phyloP scores from a whole-genome alignment of 2,329 filamentous ascomycete species.

The Fusarium nurragi region DNA sequence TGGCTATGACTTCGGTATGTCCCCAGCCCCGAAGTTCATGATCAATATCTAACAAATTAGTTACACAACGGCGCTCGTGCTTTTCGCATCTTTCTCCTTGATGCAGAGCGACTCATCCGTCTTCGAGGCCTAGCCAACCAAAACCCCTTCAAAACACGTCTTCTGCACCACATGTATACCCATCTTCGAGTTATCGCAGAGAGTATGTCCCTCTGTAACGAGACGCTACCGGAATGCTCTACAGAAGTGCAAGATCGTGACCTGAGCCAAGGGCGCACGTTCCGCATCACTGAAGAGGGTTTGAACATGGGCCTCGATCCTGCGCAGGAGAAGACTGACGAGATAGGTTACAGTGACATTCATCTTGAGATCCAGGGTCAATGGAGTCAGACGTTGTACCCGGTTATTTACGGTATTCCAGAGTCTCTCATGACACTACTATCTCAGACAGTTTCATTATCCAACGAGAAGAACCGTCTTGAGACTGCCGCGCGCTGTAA shows the following conservation, averaged over 20 bases:
- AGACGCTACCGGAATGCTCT: background rate
- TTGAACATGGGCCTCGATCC: constrained; percentile 45
- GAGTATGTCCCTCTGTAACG: constrained; percentile 45
- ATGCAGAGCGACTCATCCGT: constrained; percentile 56
- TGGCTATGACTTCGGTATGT: constrained; percentile 40
- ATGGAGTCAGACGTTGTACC: constrained; percentile 54
- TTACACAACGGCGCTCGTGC: constrained; percentile 29
- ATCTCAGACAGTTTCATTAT: constrained; percentile 54
- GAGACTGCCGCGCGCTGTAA: constrained; percentile 39
- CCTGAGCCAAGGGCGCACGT: constrained; percentile 33
- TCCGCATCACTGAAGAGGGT: constrained; percentile 43
- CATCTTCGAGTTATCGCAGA: constrained; percentile 58
- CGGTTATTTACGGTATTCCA: constrained; percentile 56
- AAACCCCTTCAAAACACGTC: constrained; percentile 54
- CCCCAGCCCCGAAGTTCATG: accelerated
- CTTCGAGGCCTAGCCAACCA: constrained; percentile 48
- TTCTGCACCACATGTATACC: constrained; percentile 59
- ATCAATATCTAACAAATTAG: background rate
- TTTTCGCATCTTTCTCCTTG: constrained; percentile 47
- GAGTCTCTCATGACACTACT: constrained; percentile 54
- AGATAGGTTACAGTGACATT: constrained; percentile 56
- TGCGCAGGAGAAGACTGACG: constrained; percentile 45
- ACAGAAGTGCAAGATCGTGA: background rate
- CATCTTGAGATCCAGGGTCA: constrained; percentile 53
- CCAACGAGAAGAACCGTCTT: constrained; percentile 52